phyloP scores from a whole-genome alignment of 2,329 filamentous ascomycete species.

The Diaporthe australafricana region DNA sequence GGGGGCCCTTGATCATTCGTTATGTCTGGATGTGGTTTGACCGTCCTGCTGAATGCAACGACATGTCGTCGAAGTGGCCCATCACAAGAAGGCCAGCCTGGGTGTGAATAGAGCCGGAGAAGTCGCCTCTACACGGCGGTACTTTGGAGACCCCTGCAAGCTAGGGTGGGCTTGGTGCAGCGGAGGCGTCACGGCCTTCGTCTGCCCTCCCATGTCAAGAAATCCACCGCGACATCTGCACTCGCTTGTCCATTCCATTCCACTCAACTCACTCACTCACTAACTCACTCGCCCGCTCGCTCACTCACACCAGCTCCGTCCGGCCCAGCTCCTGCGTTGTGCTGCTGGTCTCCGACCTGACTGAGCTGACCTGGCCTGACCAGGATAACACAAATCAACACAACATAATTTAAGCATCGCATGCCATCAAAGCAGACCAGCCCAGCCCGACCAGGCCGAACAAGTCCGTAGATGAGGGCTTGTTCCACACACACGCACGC shows the following conservation, averaged over 20 bases:
- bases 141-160: constrained; percentile 7
- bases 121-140: constrained; percentile 5
- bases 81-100: constrained; percentile 25
- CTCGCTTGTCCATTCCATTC: constrained; percentile 30
- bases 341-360: not conserved
- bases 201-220: constrained; percentile 33
- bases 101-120: constrained; percentile 9
- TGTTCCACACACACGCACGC: constrained; percentile 1
- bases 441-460: not conserved
- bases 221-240: constrained; percentile 36
- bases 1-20: constrained; percentile 3
- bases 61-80: constrained; percentile 32
- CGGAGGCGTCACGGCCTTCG: constrained; percentile 35
- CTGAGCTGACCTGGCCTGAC: no score
- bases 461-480: not conserved
- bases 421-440: not conserved
- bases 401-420: not conserved
- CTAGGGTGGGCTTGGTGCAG: constrained; percentile 37
- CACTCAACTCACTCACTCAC: not conserved
- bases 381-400: not conserved
- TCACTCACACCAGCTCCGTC: not conserved
- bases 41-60: constrained; percentile 13
- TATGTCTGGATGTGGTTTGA: constrained; percentile 3
- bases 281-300: not conserved
- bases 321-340: not conserved